Evolutionary conservation across 345 rosid species (phyloP).

Genomic region (Pelargonium nanum): DNA sequence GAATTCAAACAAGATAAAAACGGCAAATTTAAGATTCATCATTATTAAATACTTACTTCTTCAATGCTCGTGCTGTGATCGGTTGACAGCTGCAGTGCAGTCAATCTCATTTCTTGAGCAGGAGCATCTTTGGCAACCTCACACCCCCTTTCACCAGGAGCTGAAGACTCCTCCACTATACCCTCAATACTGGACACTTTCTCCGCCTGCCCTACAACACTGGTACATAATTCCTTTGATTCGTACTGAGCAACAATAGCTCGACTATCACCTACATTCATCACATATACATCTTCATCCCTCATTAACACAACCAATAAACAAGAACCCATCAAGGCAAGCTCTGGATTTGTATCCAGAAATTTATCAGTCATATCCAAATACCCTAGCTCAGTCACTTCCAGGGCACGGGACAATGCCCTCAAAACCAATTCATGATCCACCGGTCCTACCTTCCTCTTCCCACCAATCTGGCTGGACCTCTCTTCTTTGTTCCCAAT

Average conservation of each 20-base stretch:
- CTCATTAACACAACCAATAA: constrained; percentile 87
- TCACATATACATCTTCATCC: constrained; percentile 89
- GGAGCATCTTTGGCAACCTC: constrained; percentile 22
- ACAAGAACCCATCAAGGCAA: constrained; percentile 96
- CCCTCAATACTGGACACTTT: constrained; percentile 33
- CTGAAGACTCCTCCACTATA: constrained; percentile 34
- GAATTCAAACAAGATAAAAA: neutral
- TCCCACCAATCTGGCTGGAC: constrained; percentile 39
- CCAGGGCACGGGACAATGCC: constrained; percentile 80
- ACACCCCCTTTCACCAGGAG: constrained; percentile 15
- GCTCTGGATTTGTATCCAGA: constrained; percentile 75
- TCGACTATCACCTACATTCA: constrained; percentile 97
- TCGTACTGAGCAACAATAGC: constrained; percentile 82
- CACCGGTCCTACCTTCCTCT: constrained; percentile 67
- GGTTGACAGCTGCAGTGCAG: constrained; percentile 80
- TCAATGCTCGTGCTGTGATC: constrained; percentile 95
- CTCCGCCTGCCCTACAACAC: constrained; percentile 18
- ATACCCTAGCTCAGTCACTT: constrained; percentile 67
- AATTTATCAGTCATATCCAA: constrained; percentile 93
- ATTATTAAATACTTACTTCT: constrained; percentile 51
- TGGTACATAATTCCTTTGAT: constrained; percentile 34
- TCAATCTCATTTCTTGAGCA: constrained; percentile 35
- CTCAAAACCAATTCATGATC: constrained; percentile 68
- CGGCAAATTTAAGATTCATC: neutral
- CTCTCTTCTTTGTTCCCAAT: constrained; percentile 45